A percentile compares a stretch with the other conserved stretches of the same genome.
These are phyloP conservation scores for Penicillium malachiteum DNA, from an alignment of 495 filamentous ascomycete species.

Conservation along the genomic window DNA sequence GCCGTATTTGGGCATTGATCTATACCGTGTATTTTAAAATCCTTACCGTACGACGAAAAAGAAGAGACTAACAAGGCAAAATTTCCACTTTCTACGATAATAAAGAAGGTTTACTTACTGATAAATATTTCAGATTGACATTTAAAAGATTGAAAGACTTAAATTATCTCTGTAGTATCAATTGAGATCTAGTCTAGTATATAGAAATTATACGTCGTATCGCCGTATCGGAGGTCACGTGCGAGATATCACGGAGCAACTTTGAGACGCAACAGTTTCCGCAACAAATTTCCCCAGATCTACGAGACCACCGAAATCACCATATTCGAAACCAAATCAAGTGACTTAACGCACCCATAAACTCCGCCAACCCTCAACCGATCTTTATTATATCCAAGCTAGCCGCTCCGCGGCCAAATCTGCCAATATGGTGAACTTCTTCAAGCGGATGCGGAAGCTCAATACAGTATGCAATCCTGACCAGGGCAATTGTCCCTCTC, in stretches of 20 bases:
- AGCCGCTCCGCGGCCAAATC: slow-evolving; percentile 22
- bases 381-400: slow-evolving; percentile 10
- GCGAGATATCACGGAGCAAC: slow-evolving; percentile 28
- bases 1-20: slow-evolving; percentile 15
- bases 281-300: slow-evolving; percentile 30
- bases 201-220: not conserved
- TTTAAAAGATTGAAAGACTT: no score
- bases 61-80: not conserved
- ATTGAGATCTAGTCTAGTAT: not conserved
- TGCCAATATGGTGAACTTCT: slow-evolving; percentile 69
- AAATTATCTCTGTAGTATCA: no score
- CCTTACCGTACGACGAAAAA: not conserved
- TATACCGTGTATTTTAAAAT: not conserved
- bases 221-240: slow-evolving; percentile 14
- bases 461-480: slow-evolving; percentile 60
- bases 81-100: no score
- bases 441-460: slow-evolving; percentile 76
- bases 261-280: slow-evolving; percentile 24
- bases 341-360: no score
- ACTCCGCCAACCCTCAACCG: no score
- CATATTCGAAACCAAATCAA: slow-evolving; percentile 1
- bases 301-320: slow-evolving; percentile 12
- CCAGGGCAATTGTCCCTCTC: not conserved
- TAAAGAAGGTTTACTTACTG: no score
- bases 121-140: no score